phyloP scores from a whole-genome alignment of 2,329 filamentous ascomycete genomes.

The Huntiella moniliformis region DNA sequence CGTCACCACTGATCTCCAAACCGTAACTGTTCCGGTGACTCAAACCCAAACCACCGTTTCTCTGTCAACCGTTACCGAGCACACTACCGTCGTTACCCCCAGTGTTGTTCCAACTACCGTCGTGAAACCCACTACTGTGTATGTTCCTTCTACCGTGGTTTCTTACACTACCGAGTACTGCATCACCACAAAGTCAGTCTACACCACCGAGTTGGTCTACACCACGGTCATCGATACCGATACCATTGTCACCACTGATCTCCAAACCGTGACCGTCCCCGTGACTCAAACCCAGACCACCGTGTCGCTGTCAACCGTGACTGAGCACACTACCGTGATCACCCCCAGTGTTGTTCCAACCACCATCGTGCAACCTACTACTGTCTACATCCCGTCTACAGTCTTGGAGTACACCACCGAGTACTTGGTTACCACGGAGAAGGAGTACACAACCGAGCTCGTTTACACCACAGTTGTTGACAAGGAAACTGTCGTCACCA shows the following conservation, averaged over 20 bases:
- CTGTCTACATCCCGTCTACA: not conserved
- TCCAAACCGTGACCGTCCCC: not conserved
- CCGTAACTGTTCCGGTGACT: not conserved
- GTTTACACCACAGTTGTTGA: constrained; percentile 2
- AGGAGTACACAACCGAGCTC: not conserved
- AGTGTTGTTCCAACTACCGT: constrained; percentile 8
- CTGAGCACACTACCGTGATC: not conserved
- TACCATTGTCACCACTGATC: constrained; percentile 1
- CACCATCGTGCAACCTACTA: not conserved
- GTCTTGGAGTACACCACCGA: not conserved
- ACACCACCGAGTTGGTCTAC: not conserved
- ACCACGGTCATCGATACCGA: not conserved
- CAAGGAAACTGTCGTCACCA: not conserved
- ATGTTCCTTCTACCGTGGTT: not conserved
- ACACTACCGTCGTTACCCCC: not conserved
- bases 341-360: constrained; percentile 7
- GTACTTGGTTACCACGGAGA: not conserved
- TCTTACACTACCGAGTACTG: not conserved
- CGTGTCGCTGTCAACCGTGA: not conserved
- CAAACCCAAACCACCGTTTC: constrained; percentile 1
- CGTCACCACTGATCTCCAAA: not conserved
- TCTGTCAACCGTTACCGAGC: not conserved
- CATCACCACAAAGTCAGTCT: not conserved
- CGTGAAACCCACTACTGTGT: not conserved
- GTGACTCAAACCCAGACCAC: not conserved